Base-by-base conservation (phyloP, 768 basidiomycete genomes). In the Gloeophyllum trabeum region DNA sequence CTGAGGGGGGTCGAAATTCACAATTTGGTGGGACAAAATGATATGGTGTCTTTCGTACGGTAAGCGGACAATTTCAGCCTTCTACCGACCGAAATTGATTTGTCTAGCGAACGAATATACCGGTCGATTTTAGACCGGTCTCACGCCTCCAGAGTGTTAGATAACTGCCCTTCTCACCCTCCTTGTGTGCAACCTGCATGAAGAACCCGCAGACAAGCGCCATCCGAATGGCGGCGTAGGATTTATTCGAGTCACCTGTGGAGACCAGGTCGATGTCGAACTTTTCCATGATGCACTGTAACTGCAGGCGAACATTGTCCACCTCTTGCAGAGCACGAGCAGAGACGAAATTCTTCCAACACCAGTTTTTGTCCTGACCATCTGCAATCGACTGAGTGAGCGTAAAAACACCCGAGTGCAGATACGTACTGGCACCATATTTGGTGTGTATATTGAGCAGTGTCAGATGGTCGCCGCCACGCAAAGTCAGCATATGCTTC, bases 101-200 rank as follows among this genome's bases (percentile, higher is more conserved):
- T n/a, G n/a, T n/a, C n/a, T n/a, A n/a, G n/a, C n/a, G n/a, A n/a
- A n/a, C n/a, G n/a, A n/a, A n/a, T n/a, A n/a, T n/a, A n/a, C n/a
- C n/a, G n/a, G n/a, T n/a, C n/a, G n/a, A n/a, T n/a, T n/a, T n/a
- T n/a, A n/a, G n/a, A n/a, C n/a, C n/a, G n/a, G n/a, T n/a, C n/a
- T n/a, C n/a, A n/a, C n/a, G n/a, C n/a, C n/a, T n/a, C n/a, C n/a
- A n/a, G n/a, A n/a, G n/a, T n/a, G n/a, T n/a, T 47, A 82, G 47
- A 56, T 99, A 98, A 42, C 71, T 74, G 2, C 81, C 76, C 60
- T 89, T 92, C 57, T 90, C 88, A 3, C 89, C 88, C 56, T 93
- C 91, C 58, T 88, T 87, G 60, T 96, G 91, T 5, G 93, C 96
- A 10, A 90, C 78, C 57, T 97, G 94, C 94, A 96, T 97, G 65